A percentile compares a stretch with the other conserved stretches of the same genome.
These are phyloP conservation scores for Exophiala sp. DNA, from an alignment of 2,329 filamentous ascomycete genomes.

Conservation along the genomic window DNA sequence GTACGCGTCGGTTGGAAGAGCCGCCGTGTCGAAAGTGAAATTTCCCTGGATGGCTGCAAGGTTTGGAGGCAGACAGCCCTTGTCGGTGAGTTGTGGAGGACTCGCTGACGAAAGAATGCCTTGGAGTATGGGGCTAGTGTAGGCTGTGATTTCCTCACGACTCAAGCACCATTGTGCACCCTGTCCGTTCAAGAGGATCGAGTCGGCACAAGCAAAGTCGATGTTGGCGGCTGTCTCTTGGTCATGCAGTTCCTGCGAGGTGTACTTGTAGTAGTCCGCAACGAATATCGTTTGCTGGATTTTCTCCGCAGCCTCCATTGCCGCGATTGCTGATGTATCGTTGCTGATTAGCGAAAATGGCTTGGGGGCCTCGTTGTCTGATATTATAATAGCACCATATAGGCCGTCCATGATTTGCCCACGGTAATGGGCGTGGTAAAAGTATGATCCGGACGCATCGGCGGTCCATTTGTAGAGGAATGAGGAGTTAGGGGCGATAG, in stretches of 20 bases:
- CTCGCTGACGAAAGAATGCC: slow-evolving; percentile 28
- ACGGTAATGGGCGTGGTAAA: slow-evolving; percentile 66
- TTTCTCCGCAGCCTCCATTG: slow-evolving; percentile 51
- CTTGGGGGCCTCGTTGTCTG: slow-evolving; percentile 34
- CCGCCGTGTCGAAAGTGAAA: slow-evolving; percentile 38
- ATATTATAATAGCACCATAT: slow-evolving; percentile 63
- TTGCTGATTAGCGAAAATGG: slow-evolving; percentile 53
- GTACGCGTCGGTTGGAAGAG: slow-evolving; percentile 45
- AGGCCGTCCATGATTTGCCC: slow-evolving; percentile 67
- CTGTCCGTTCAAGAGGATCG: slow-evolving; percentile 62
- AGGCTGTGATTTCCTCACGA: slow-evolving; percentile 43
- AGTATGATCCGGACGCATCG: slow-evolving; percentile 54
- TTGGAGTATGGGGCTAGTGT: slow-evolving; percentile 34
- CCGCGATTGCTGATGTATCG: slow-evolving; percentile 39
- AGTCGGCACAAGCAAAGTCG: slow-evolving; percentile 56
- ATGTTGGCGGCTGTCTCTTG: slow-evolving; percentile 32
- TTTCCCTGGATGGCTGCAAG: slow-evolving; percentile 31
- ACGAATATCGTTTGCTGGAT: slow-evolving; percentile 50
- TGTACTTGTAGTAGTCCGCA: slow-evolving; percentile 57
- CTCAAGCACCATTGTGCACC: slow-evolving; percentile 54
- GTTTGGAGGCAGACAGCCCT: slow-evolving; percentile 37
- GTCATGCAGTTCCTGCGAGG: slow-evolving; percentile 44
- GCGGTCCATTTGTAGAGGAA: slow-evolving; percentile 60
- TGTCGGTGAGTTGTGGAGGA: slow-evolving; percentile 29
- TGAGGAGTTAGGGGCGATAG: slow-evolving; percentile 59